Evolutionary conservation across 257 asterid genomes (phyloP).

Genomic region (Vinca minor): DNA sequence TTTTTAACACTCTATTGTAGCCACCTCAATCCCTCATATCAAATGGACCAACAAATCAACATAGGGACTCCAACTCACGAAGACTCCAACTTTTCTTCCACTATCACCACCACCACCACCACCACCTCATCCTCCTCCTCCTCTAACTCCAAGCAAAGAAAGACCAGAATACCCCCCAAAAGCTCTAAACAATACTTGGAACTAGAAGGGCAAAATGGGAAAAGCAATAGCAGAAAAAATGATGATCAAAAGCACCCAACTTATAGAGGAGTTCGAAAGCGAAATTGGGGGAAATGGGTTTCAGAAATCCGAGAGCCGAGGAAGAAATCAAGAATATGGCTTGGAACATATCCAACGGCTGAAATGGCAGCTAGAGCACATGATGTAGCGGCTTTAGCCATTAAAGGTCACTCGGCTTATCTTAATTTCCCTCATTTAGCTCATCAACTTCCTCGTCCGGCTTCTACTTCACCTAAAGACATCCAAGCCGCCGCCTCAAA

Average conservation of each 20-base stretch:
- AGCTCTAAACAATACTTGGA: too few relatives aligned
- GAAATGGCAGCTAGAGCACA: slow-evolving; percentile 99
- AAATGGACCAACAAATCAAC: slow-evolving; percentile 43
- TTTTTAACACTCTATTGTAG: slow-evolving; percentile 27
- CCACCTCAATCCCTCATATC: too few relatives aligned
- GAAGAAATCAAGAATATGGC: slow-evolving; percentile 91
- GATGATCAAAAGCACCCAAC: slow-evolving; percentile 43
- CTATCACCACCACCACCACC: slow-evolving; percentile 25
- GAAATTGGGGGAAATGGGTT: slow-evolving; percentile 93
- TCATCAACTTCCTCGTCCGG: slow-evolving; percentile 57
- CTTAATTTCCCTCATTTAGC: slow-evolving; percentile 80
- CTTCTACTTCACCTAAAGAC: slow-evolving; percentile 61
- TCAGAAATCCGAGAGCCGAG: slow-evolving; percentile 88
- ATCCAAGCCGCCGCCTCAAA: slow-evolving; percentile 80
- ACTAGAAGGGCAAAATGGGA: slow-evolving; percentile 12
- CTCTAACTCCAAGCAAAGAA: too few relatives aligned
- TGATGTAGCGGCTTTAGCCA: slow-evolving; percentile 86
- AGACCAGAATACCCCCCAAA: too few relatives aligned
- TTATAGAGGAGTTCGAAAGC: slow-evolving; percentile 75
- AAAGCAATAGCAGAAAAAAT: slow-evolving; percentile 7
- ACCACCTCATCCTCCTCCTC: too few relatives aligned
- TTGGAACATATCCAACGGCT: slow-evolving; percentile 75
- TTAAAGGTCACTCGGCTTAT: slow-evolving; percentile 65
- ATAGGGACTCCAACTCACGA: slow-evolving; percentile 18
- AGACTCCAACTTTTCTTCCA: slow-evolving; percentile 10